These are phyloP conservation scores for Chlorella sp. DNA, from an alignment of 139 green algal species.

Conservation along the genomic window DNA sequence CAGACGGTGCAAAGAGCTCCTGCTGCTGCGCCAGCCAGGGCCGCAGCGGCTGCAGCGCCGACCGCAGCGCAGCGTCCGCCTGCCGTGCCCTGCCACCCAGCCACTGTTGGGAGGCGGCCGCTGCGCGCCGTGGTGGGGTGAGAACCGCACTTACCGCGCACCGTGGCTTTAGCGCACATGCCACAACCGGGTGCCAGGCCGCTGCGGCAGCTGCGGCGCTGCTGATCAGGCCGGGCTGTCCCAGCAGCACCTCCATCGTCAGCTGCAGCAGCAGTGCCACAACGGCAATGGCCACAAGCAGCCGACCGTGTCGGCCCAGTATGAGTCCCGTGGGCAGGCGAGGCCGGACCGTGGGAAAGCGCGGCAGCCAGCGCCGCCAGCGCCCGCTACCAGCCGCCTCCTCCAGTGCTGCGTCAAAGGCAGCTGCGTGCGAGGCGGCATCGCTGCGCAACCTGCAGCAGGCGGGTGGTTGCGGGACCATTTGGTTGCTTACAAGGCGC, in stretches of 20 bases:
- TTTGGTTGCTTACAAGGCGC: no score
- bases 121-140: neutral
- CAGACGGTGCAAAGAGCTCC: neutral
- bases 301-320: neutral
- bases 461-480: no score
- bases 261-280: conserved; percentile 7
- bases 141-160: neutral
- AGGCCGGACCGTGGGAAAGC: no score
- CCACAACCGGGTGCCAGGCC: neutral
- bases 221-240: neutral
- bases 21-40: neutral
- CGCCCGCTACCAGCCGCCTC: no score
- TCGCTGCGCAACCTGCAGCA: no score
- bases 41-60: neutral
- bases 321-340: neutral
- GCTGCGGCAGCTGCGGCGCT: neutral
- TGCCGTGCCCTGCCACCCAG: neutral
- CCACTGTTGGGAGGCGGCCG: neutral
- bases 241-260: neutral
- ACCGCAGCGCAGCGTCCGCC: neutral
- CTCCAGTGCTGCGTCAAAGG: neutral
- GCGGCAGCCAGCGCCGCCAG: no score
- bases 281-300: neutral
- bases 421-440: neutral
- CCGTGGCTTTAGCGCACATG: neutral